Evolutionary conservation across 805 yeast species (phyloP).

Genomic region (Sugiyamaella valdiviana): DNA sequence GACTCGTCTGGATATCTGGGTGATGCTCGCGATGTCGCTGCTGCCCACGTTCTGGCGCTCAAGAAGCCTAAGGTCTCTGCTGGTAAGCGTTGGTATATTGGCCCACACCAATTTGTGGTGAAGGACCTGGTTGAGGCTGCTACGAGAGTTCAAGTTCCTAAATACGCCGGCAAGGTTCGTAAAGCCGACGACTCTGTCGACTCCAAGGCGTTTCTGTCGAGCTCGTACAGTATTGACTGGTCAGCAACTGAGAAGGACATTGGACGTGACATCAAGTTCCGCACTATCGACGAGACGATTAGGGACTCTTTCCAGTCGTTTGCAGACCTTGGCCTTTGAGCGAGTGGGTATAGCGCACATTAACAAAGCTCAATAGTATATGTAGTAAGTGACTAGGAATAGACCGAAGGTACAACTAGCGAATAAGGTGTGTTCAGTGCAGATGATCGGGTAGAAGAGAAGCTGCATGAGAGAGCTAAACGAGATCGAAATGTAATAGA

Average conservation of each 20-base stretch:
- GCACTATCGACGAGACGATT: background rate
- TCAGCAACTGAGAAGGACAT: background rate
- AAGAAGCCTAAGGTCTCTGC: slow-evolving; percentile 27
- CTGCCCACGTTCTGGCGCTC: slow-evolving; percentile 49
- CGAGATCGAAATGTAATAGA: no score
- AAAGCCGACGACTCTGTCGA: background rate
- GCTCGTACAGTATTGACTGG: background rate
- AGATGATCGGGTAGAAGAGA: no score
- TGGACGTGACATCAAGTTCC: background rate
- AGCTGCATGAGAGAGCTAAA: no score
- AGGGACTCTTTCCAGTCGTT: background rate
- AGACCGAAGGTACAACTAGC: no score
- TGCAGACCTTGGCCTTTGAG: background rate
- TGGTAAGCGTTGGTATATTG: background rate
- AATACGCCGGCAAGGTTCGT: background rate
- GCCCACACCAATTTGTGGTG: slow-evolving; percentile 6
- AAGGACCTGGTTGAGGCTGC: slow-evolving; percentile 13
- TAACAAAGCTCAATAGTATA: background rate
- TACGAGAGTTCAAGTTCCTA: no score
- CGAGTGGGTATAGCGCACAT: no score
- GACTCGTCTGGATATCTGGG: slow-evolving; percentile 25
- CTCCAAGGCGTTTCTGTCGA: background rate
- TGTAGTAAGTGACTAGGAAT: no score
- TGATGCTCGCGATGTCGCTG: slow-evolving; percentile 61
- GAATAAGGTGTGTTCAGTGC: no score